phyloP scores from a whole-genome alignment of 768 basidiomycete species.

The Lentinula guzmanii region DNA sequence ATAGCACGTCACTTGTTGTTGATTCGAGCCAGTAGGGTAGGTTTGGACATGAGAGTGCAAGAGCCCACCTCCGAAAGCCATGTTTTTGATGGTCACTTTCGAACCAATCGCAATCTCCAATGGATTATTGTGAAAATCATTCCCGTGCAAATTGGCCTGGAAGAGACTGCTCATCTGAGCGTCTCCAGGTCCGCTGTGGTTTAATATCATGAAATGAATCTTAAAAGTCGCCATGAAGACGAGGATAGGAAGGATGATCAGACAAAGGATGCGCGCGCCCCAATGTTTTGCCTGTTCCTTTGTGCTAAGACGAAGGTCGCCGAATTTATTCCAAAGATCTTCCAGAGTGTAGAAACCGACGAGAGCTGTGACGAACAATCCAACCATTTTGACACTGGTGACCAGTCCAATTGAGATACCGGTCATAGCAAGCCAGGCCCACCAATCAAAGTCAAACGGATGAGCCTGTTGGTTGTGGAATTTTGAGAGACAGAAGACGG shows the following conservation, averaged over 20 bases:
- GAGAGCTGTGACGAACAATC: slow-evolving; percentile 89
- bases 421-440: slow-evolving; percentile 90
- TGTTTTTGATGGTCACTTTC: slow-evolving; percentile 89
- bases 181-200: slow-evolving; percentile 93
- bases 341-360: slow-evolving; percentile 96
- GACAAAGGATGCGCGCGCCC: slow-evolving; percentile 76
- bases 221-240: slow-evolving; percentile 96
- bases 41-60: slow-evolving; percentile 97
- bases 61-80: slow-evolving; percentile 96
- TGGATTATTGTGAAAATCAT: slow-evolving; percentile 89
- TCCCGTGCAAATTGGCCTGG: slow-evolving; percentile 93
- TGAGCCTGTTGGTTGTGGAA: slow-evolving; percentile 97
- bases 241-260: slow-evolving; percentile 85
- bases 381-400: slow-evolving; percentile 96
- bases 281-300: slow-evolving; percentile 89
- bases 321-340: slow-evolving; percentile 98
- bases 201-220: slow-evolving; percentile 90
- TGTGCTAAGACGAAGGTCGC: slow-evolving; percentile 85
- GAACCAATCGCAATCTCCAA: slow-evolving; percentile 87
- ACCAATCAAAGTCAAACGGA: slow-evolving; percentile 97
- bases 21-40: slow-evolving; percentile 84
- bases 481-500: slow-evolving; percentile 90
- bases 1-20: slow-evolving; percentile 98
- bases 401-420: slow-evolving; percentile 95
- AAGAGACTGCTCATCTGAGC: slow-evolving; percentile 98